Conservation (phyloP, 208 protist genomes). For the Leishmania turanica region DNA sequence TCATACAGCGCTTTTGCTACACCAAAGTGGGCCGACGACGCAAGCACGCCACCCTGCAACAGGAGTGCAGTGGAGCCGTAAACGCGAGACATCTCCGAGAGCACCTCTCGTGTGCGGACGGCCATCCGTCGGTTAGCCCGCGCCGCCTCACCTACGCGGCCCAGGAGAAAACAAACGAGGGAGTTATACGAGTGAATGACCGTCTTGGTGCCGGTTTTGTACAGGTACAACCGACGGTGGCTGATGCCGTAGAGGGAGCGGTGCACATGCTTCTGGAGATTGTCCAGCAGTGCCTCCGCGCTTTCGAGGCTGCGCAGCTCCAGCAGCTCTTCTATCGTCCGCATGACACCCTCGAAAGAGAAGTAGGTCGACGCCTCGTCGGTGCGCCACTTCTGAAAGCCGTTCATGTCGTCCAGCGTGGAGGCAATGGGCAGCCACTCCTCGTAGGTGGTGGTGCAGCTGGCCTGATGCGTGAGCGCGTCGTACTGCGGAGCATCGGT, state of each 20-base stretch:
- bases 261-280: constrained; percentile 46
- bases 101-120: constrained; percentile 35
- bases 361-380: constrained; percentile 40
- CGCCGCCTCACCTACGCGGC: constrained; percentile 23
- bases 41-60: constrained; percentile 57
- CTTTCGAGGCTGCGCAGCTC: constrained; percentile 44
- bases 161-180: constrained; percentile 43
- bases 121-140: constrained; percentile 3
- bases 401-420: constrained; percentile 60
- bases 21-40: constrained; percentile 69
- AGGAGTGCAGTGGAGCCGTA: constrained; percentile 68
- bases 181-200: constrained; percentile 78
- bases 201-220: constrained; percentile 67
- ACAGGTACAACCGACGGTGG: constrained; percentile 57
- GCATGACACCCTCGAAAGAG: constrained; percentile 51
- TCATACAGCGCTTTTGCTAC: constrained; percentile 71
- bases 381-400: constrained; percentile 51
- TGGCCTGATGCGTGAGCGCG: constrained; percentile 26
- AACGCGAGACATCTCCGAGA: constrained; percentile 41
- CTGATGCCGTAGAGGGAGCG: constrained; percentile 62
- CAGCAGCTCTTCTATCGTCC: constrained; percentile 40
- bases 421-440: constrained; percentile 51
- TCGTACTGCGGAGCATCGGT: constrained; percentile 36
- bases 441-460: constrained; percentile 32
- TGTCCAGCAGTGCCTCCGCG: constrained; percentile 34